Evolutionary conservation across 305 asterid genomes (phyloP).

Genomic region (Fraxinus latifolia): DNA sequence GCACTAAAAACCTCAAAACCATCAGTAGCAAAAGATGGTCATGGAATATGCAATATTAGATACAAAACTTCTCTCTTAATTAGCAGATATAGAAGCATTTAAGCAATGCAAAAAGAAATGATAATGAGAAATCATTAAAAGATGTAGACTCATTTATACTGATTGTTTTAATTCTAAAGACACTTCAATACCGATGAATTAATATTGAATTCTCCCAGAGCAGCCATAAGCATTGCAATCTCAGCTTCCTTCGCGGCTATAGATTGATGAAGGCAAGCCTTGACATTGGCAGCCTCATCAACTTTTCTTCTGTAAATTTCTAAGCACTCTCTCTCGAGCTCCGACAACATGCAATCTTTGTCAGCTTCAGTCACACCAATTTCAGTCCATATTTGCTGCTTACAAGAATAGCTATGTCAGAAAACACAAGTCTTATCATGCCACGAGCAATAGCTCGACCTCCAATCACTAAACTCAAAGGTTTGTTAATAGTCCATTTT

Average conservation of each 20-base stretch:
- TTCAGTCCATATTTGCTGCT: conserved; percentile 85
- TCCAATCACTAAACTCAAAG: background rate
- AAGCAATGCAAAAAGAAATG: background rate
- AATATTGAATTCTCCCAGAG: conserved; percentile 62
- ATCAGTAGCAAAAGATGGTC: background rate
- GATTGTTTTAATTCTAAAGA: background rate
- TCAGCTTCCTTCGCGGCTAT: conserved; percentile 91
- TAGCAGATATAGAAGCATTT: background rate
- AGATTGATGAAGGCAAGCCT: conserved; percentile 73
- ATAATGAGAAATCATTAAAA: background rate
- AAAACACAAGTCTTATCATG: conserved; percentile 6
- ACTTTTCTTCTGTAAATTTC: conserved; percentile 74
- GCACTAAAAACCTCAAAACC: background rate
- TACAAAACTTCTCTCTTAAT: background rate
- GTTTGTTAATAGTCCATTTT: background rate
- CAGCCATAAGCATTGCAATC: conserved; percentile 77
- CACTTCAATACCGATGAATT: conserved; percentile 51
- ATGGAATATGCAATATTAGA: background rate
- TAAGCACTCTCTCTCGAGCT: conserved; percentile 78
- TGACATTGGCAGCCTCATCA: conserved; percentile 72
- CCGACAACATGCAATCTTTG: conserved; percentile 64
- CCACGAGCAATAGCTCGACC: background rate
- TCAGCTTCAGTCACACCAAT: conserved; percentile 83
- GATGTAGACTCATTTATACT: background rate
- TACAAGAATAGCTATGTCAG: conserved; percentile 21